Evolutionary conservation across 176 grass and related monocot genomes (phyloP).

Genomic region (Coix lacrymajobi): DNA sequence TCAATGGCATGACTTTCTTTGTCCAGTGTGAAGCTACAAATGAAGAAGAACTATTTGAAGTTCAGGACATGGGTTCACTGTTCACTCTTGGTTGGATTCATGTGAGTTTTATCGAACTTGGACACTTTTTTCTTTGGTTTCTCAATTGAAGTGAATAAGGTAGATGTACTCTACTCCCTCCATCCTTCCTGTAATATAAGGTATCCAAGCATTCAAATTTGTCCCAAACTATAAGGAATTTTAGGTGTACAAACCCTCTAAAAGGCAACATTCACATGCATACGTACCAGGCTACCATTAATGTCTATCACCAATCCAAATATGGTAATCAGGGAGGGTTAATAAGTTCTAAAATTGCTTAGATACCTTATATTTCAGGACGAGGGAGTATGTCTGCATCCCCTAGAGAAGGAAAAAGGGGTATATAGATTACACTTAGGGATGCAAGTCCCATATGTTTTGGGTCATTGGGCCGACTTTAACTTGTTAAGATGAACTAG

Average conservation of each 20-base stretch:
- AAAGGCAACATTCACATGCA: not conserved
- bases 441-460: not conserved
- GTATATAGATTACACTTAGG: not conserved
- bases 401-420: not conserved
- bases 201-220: not conserved
- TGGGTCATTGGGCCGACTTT: not conserved
- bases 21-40: conserved; percentile 96
- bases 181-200: not conserved
- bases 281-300: not conserved
- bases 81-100: conserved; percentile 99
- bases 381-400: not conserved
- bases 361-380: not conserved
- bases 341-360: not conserved
- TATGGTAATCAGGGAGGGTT: not conserved
- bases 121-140: conserved; percentile 15
- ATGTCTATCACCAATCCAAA: not conserved
- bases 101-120: conserved; percentile 63
- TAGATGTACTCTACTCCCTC: not conserved
- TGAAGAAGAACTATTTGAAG: conserved; percentile 99
- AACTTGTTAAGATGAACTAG: not conserved
- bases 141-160: conserved; percentile 21
- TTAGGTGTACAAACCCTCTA: not conserved
- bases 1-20: conserved; percentile 13
- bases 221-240: not conserved
- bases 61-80: conserved; percentile 88